A percentile compares a stretch with the other conserved stretches of the same genome.
These are phyloP conservation scores for Metarhizium rileyi DNA, from an alignment of 2,329 filamentous ascomycete genomes.

Conservation along the genomic window DNA sequence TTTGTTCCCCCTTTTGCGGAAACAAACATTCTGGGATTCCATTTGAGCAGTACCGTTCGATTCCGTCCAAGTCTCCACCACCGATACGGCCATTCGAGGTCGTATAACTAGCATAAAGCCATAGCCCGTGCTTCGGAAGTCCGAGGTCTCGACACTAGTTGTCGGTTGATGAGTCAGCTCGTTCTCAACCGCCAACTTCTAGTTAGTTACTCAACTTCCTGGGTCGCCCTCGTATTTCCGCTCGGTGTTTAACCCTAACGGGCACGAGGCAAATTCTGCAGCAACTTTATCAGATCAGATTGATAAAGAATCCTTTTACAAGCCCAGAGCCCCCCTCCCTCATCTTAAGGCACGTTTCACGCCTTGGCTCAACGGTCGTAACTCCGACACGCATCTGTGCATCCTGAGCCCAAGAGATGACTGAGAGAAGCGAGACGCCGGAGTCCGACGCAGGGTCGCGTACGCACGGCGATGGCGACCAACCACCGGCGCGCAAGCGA, in stretches of 20 bases:
- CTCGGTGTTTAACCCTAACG: constrained; percentile 16
- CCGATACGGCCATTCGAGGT: not conserved
- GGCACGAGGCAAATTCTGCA: constrained; percentile 16
- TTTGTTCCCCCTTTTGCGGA: not conserved
- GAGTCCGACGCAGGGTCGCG: constrained; percentile 24
- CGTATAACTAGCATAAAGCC: not conserved
- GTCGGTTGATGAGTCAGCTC: not conserved
- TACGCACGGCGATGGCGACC: constrained; percentile 20
- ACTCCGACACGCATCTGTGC: constrained; percentile 20
- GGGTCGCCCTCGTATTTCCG: constrained; percentile 21
- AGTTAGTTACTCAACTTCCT: too few species aligned
- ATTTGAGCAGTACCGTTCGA: too few species aligned
- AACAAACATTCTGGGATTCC: not conserved
- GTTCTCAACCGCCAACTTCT: too few species aligned
- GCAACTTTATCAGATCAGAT: constrained; percentile 29
- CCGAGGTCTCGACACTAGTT: not conserved
- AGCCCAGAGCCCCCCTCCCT: constrained; percentile 15
- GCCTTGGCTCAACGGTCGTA: constrained; percentile 20
- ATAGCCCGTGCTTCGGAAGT: not conserved
- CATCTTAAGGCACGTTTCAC: constrained; percentile 4
- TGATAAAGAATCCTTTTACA: constrained; percentile 27
- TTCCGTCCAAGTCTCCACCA: too few species aligned
- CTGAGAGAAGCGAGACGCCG: constrained; percentile 28
- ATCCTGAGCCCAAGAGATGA: constrained; percentile 9
- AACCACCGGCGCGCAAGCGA: constrained; percentile 40